Evolutionary conservation across 2,329 filamentous ascomycete genomes (phyloP).

Genomic region (Penicillium sp.): DNA sequence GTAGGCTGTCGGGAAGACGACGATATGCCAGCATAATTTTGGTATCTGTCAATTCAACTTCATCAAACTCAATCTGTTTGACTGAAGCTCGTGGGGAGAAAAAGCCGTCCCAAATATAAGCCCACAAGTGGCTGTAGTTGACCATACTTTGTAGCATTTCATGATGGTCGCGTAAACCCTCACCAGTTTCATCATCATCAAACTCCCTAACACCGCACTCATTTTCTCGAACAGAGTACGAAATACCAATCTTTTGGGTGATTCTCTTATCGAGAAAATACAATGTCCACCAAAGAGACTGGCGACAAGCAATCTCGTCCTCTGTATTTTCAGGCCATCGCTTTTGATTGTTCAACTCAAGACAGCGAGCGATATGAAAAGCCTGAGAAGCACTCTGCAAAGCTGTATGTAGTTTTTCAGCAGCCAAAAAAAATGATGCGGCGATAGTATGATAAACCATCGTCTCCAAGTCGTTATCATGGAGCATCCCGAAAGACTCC

Average conservation of each 20-base stretch:
- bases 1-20: not conserved
- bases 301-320: constrained; percentile 1
- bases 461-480: constrained; percentile 1
- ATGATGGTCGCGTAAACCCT: not conserved
- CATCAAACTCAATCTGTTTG: not conserved
- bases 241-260: not conserved
- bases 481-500: constrained; percentile 1
- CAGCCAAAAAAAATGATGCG: not conserved
- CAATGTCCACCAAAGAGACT: constrained; percentile 5
- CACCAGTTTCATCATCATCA: not conserved
- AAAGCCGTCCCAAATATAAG: not conserved
- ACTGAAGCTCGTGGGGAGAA: not conserved
- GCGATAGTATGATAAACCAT: constrained; percentile 1
- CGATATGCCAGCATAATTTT: constrained; percentile 3
- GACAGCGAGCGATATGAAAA: constrained; percentile 1
- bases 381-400: constrained; percentile 2
- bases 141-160: constrained; percentile 3
- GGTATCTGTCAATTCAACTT: constrained; percentile 1
- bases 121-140: not conserved
- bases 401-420: not conserved
- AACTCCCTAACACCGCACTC: not conserved
- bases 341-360: constrained; percentile 3
- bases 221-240: constrained; percentile 1
- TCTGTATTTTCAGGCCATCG: not conserved
- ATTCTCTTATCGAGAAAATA: not conserved